A percentile compares a stretch with the other conserved stretches of the same genome.
phyloP scores from a whole-genome alignment of 805 yeast genomes.

The Wickerhamiella kazuoi region DNA sequence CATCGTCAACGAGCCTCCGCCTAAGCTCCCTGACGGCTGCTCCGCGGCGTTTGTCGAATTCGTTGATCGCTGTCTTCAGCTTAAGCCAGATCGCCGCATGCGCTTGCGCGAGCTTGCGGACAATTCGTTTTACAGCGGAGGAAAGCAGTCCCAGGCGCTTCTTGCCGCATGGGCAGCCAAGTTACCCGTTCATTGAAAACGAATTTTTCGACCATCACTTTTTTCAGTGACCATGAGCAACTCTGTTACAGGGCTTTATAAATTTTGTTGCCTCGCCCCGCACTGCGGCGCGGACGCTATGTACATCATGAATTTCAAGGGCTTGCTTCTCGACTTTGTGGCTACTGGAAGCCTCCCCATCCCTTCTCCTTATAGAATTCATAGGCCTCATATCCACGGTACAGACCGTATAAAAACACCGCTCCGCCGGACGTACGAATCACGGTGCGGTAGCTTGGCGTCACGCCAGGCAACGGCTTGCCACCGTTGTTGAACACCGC shows the following conservation, averaged over 20 bases:
- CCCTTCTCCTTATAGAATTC: constrained; percentile 27
- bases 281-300: too few relatives aligned
- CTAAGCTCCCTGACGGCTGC: constrained; percentile 35
- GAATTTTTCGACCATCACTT: too few relatives aligned
- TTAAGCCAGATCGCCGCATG: constrained; percentile 48
- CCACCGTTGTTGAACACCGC: constrained; percentile 33
- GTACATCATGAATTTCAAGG: neutral
- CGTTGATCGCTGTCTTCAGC: constrained; percentile 55
- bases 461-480: constrained; percentile 17
- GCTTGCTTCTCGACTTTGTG: neutral
- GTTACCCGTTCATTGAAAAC: constrained; percentile 5
- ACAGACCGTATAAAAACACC: constrained; percentile 38
- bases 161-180: constrained; percentile 5
- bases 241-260: neutral
- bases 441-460: constrained; percentile 32
- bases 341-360: constrained; percentile 4
- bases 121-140: constrained; percentile 17
- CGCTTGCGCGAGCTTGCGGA: constrained; percentile 51
- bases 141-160: constrained; percentile 7
- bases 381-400: constrained; percentile 45
- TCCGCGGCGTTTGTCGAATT: constrained; percentile 41
- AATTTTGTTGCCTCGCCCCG: too few relatives aligned
- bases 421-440: constrained; percentile 38
- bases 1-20: constrained; percentile 86
- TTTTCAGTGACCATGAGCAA: too few relatives aligned